phyloP scores from a whole-genome alignment of 2,329 filamentous ascomycete species.

The Cordyceps militaris region DNA sequence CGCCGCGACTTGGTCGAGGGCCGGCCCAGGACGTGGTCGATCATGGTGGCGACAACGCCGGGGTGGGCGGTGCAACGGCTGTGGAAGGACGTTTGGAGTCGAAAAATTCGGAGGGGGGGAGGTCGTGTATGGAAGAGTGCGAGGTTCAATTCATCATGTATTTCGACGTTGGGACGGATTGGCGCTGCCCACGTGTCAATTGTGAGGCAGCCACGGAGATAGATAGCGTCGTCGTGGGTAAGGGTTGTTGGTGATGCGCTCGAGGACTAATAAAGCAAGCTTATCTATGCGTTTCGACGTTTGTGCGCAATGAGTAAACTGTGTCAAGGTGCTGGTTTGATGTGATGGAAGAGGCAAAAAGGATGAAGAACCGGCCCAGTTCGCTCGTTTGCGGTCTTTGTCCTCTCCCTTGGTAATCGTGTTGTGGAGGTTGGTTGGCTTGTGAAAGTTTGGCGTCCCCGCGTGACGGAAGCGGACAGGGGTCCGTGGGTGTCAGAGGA shows the following conservation, averaged over 20 bases:
- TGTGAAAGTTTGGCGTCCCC: too few relatives aligned
- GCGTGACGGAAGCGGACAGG: too few relatives aligned
- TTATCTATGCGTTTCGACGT: too few relatives aligned
- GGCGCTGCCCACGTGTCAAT: slow-evolving; percentile 3
- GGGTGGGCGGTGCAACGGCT: not conserved
- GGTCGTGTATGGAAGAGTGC: not conserved
- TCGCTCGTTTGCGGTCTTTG: too few relatives aligned
- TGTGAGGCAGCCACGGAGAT: not conserved
- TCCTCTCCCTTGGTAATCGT: too few relatives aligned
- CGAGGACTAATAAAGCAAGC: too few relatives aligned
- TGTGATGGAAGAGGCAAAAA: not conserved
- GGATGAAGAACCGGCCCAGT: too few relatives aligned
- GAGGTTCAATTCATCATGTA: not conserved
- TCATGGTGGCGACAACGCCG: slow-evolving; percentile 32
- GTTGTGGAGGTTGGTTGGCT: too few relatives aligned
- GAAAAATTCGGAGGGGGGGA: not conserved
- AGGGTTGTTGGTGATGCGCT: not conserved
- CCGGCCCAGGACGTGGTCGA: slow-evolving; percentile 87
- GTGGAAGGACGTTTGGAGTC: too few relatives aligned
- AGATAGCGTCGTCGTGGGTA: slow-evolving; percentile 1
- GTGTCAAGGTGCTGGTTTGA: not conserved
- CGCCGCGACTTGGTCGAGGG: slow-evolving; percentile 88
- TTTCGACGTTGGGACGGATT: not conserved
- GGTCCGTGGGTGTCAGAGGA: too few relatives aligned
- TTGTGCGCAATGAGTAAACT: too few relatives aligned